Conservation (phyloP, 495 filamentous ascomycete species). For the Corynascus novoguineensis region DNA sequence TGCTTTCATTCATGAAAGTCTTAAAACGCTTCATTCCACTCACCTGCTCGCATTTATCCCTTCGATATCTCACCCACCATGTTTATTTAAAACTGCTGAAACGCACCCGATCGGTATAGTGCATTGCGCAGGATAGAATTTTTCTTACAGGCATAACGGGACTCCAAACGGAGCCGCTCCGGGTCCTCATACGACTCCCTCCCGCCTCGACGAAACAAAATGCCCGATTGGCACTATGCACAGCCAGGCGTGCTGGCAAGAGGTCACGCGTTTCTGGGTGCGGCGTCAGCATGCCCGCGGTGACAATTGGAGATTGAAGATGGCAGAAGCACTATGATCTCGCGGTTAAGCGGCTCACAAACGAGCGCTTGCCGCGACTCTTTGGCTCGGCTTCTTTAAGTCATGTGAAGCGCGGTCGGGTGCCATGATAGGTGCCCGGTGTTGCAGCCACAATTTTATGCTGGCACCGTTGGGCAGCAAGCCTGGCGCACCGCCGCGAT, state of each 20-base stretch:
- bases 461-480: conserved; percentile 19
- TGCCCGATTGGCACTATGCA: not conserved
- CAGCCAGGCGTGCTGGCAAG: too few species aligned
- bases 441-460: conserved; percentile 3
- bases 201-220: not conserved
- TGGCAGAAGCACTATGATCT: too few species aligned
- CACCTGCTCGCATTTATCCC: not conserved
- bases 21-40: too few species aligned
- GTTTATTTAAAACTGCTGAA: too few species aligned
- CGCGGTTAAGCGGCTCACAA: too few species aligned
- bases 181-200: not conserved
- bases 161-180: not conserved
- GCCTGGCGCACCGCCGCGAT: not conserved
- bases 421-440: conserved; percentile 4
- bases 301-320: not conserved
- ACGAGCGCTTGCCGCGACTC: not conserved
- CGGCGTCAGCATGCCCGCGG: not conserved
- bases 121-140: not conserved
- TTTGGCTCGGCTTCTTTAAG: not conserved
- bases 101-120: too few species aligned
- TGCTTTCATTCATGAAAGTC: too few species aligned
- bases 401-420: conserved; percentile 1
- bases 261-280: not conserved
- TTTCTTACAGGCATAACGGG: not conserved
- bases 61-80: not conserved